Evolutionary conservation across 2,329 filamentous ascomycete species (phyloP), one percentile per base, ranked within the genome.

Genomic region (Penicillium glabrum): DNA sequence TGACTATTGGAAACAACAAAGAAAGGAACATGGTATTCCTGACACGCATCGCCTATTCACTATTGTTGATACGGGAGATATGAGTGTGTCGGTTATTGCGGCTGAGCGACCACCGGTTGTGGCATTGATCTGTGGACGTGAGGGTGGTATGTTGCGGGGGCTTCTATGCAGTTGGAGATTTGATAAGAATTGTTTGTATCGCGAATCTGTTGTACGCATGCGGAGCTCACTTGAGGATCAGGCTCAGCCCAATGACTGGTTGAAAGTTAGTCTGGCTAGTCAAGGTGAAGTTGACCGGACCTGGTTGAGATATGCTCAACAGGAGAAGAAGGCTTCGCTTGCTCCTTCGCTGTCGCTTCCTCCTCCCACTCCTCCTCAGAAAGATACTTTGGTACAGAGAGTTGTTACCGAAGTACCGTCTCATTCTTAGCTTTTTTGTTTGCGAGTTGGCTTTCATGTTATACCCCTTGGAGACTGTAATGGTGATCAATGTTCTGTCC

Each of bases 81-180:
- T 71, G 60, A 67, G 58, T 21, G 71, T 72, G 10, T 69, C 64
- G 13, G 58, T 71, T 5, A 71, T 74, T 51, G 51, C 63, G 37
- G 66, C 70, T 1, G 59, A 65, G 53, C 61, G 68, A 35, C 70
- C 69, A 10, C 70, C 71, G 2, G 62, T 62, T 1, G 69, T 67
- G 6, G 65, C 67, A 2, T 56, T 73, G 9, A 55, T 72, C 23
- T 68, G 65, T 39, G 71, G 68, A 11, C 58, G 60, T 3, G 69
- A 73, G 52, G 67, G 70, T 5, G 71, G 71, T 1, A 72, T 72
- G 69, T 48, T 68, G 37, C 57, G 69, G 8, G 67, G 67, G 2
- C 56, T 73, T 13, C 43, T 69, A 13, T 73, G 68, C 45, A 61
- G 60, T 24, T 62, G 60, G 60, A 53, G 56, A n/a, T 62, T 62